phyloP scores from a whole-genome alignment of 345 rosid genomes.

The Sonneratia caseolaris region DNA sequence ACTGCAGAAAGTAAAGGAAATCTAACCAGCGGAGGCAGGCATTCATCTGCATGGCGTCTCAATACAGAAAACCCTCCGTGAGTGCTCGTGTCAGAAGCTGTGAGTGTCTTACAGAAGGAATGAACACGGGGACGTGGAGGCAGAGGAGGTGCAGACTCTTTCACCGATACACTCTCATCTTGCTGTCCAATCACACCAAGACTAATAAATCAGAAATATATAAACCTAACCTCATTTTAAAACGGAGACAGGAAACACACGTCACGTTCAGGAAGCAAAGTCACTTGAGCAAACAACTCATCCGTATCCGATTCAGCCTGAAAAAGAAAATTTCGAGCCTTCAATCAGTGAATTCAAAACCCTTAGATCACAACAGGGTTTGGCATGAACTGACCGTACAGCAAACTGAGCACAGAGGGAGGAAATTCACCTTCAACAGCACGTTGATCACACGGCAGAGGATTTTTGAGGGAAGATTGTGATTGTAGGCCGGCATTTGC shows the following conservation, averaged over 20 bases:
- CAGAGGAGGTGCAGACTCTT: slow-evolving; percentile 18
- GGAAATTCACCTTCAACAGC: slow-evolving; percentile 22
- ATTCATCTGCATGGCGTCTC: slow-evolving; percentile 57
- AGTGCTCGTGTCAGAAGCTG: slow-evolving; percentile 58
- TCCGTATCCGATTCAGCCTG: slow-evolving; percentile 55
- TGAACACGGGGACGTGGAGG: slow-evolving; percentile 29
- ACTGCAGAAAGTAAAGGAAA: background rate
- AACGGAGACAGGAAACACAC: slow-evolving; percentile 15
- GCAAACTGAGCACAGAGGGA: background rate
- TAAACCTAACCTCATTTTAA: background rate
- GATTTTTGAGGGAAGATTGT: slow-evolving; percentile 31
- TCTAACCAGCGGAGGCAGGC: slow-evolving; percentile 52
- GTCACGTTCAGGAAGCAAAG: slow-evolving; percentile 27
- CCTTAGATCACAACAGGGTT: background rate
- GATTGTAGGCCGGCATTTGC: slow-evolving; percentile 35
- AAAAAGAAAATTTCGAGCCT: background rate
- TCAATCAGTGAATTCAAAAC: background rate
- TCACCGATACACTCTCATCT: slow-evolving; percentile 24
- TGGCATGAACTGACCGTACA: background rate
- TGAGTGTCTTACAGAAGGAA: slow-evolving; percentile 48
- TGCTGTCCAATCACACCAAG: slow-evolving; percentile 15
- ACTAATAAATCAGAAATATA: background rate
- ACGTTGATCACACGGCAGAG: slow-evolving; percentile 41
- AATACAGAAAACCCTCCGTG: slow-evolving; percentile 64
- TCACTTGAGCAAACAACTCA: slow-evolving; percentile 49